phyloP scores from a whole-genome alignment of 129 eudicot species.

The Escallonia rubra region DNA sequence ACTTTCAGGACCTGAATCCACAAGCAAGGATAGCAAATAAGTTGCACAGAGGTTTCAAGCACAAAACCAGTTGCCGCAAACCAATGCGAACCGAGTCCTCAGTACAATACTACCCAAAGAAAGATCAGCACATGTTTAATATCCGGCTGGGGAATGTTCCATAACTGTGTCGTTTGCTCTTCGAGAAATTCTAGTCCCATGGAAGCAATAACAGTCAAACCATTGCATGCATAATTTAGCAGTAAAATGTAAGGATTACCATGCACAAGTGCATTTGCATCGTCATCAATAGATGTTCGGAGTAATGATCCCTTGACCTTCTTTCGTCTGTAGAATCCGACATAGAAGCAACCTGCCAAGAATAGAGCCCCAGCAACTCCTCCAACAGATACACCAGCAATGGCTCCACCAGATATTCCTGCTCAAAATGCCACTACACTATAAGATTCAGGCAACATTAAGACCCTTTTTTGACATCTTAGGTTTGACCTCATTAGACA shows the following conservation, averaged over 20 bases:
- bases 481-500: constrained; percentile 11
- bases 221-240: background rate
- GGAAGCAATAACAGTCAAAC: background rate
- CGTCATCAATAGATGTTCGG: constrained; percentile 14
- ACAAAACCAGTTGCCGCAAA: background rate
- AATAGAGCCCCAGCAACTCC: constrained; percentile 33
- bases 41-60: background rate
- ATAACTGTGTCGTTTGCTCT: background rate
- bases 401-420: constrained; percentile 58
- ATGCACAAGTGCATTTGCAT: constrained; percentile 22
- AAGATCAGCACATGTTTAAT: background rate
- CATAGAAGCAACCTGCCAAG: constrained; percentile 45
- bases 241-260: constrained; percentile 27
- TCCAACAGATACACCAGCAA: constrained; percentile 65
- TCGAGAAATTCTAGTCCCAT: background rate
- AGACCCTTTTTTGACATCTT: constrained; percentile 7
- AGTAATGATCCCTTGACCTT: constrained; percentile 34
- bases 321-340: constrained; percentile 39
- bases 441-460: constrained; percentile 18
- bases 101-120: background rate
- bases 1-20: constrained; percentile 31
- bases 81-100: background rate
- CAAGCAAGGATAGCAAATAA: background rate
- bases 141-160: background rate
- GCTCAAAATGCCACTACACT: constrained; percentile 20